These are phyloP conservation scores for Tardiomyces blankii DNA, from an alignment of 1,139 yeast species.

Conservation along the genomic window DNA sequence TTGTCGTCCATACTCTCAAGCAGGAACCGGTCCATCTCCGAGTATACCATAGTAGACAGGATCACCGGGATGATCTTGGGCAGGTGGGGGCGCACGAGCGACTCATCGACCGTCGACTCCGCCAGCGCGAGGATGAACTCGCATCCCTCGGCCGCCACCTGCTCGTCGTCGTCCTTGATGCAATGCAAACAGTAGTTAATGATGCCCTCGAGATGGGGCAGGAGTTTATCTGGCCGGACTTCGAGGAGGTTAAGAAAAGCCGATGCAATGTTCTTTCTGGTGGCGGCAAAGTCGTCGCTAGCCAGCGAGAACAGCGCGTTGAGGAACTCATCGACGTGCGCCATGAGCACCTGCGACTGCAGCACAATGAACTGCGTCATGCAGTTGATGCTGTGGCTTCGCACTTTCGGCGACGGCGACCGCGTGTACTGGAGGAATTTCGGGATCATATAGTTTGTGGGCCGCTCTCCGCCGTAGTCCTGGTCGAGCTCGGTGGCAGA, in stretches of 20 bases:
- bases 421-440: slow-evolving; percentile 43
- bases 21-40: slow-evolving; percentile 65
- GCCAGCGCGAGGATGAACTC: slow-evolving; percentile 78
- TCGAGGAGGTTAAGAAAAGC: slow-evolving; percentile 69
- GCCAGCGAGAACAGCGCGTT: slow-evolving; percentile 49
- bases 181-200: slow-evolving; percentile 76
- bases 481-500: slow-evolving; percentile 45
- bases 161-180: slow-evolving; percentile 56
- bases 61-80: slow-evolving; percentile 60
- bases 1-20: slow-evolving; percentile 52
- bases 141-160: slow-evolving; percentile 83
- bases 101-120: slow-evolving; percentile 38
- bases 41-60: slow-evolving; percentile 75
- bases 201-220: slow-evolving; percentile 77
- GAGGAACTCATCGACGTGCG: slow-evolving; percentile 57
- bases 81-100: slow-evolving; percentile 37
- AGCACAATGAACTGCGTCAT: slow-evolving; percentile 66
- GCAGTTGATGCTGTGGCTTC: slow-evolving; percentile 59
- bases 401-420: slow-evolving; percentile 35
- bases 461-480: slow-evolving; percentile 55
- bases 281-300: slow-evolving; percentile 43
- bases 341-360: slow-evolving; percentile 53
- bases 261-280: slow-evolving; percentile 66
- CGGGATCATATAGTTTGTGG: slow-evolving; percentile 57
- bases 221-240: slow-evolving; percentile 66